Base-by-base conservation (phyloP, 1,139 yeast species). In the Blastobotrys ciferrii region DNA sequence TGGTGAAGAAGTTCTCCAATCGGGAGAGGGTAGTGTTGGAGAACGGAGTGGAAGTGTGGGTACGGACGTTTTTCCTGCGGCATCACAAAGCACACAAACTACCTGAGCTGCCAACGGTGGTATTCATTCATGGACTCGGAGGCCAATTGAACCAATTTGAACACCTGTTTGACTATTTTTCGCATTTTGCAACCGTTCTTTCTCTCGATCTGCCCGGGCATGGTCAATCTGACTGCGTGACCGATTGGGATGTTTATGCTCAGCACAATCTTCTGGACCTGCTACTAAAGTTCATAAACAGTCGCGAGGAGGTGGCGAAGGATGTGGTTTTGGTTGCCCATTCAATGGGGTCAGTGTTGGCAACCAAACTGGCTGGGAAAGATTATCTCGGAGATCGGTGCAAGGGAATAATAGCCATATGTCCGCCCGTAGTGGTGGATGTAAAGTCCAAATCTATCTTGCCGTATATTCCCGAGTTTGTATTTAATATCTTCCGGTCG, bases 111-210 rank as follows among this genome's bases (percentile, higher is more conserved):
- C 92, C 94, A 0, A 69, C 80, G 3, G 64, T 83, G 12, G 70
- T 85, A 12, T 76, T 85, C 47, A 60, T 85, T 18, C 94, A 85
- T 64, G 94, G 94, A 0, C 67, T 85, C 40, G 94, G 94, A 1
- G 94, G 94, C 6, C 91, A 84, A 60, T 72, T 83, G 68, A 73
- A 84, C 7, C 91, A 84, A 61, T 84, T 86, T 61, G 87, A 82
- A 57, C 77, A 80, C 2, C 67, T 84, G 38, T 72, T 85, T 66
- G 85, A 80, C 37, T 73, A 81, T 49, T 74, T 85, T 50, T 73
- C 87, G 25, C 85, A 82, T 59, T 81, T 85, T 61, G 75, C 81
- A 58, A 85, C 82, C 54, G 73, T 84, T 2, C 61, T 81, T 48
- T 74, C 87, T 1, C 59, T 85, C 17, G 94, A 85, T 60, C 70